A percentile compares a stretch with the other conserved stretches of the same genome.
Conservation (phyloP, 1,139 yeast species). For the Wickerhamomyces sp. region DNA sequence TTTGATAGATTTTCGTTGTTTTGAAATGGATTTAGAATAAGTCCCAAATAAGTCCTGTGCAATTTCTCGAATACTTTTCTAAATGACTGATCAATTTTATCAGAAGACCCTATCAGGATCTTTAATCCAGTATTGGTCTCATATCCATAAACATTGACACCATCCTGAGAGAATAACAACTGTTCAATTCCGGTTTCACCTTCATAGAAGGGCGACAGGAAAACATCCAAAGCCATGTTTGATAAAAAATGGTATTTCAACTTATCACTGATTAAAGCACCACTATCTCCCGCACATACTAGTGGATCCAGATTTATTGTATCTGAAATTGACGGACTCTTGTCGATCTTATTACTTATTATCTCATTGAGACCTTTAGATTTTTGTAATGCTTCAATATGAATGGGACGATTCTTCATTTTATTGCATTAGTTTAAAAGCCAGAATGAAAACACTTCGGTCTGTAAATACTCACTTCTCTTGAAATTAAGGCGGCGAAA, state of each 20-base stretch:
- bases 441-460: not conserved
- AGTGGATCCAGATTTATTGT: no score
- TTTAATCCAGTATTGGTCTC: conserved; percentile 60
- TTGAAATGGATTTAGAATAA: conserved; percentile 56
- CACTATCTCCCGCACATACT: no score
- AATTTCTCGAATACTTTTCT: conserved; percentile 36
- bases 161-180: conserved; percentile 56
- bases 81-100: conserved; percentile 18
- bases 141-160: conserved; percentile 54
- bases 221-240: conserved; percentile 64
- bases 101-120: conserved; percentile 47
- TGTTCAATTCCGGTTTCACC: conserved; percentile 22
- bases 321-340: not conserved
- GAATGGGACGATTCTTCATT: conserved; percentile 47
- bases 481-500: conserved; percentile 50
- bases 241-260: conserved; percentile 58
- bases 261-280: conserved; percentile 28
- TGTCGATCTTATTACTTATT: conserved; percentile 1
- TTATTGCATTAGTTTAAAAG: conserved; percentile 1
- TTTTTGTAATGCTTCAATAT: conserved; percentile 46
- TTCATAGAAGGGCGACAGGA: conserved; percentile 46
- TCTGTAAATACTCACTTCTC: conserved; percentile 33
- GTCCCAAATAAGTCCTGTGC: conserved; percentile 45
- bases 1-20: conserved; percentile 10
- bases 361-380: conserved; percentile 23